phyloP scores from a whole-genome alignment of 768 basidiomycete species.

The Boletus subcaerulescens region DNA sequence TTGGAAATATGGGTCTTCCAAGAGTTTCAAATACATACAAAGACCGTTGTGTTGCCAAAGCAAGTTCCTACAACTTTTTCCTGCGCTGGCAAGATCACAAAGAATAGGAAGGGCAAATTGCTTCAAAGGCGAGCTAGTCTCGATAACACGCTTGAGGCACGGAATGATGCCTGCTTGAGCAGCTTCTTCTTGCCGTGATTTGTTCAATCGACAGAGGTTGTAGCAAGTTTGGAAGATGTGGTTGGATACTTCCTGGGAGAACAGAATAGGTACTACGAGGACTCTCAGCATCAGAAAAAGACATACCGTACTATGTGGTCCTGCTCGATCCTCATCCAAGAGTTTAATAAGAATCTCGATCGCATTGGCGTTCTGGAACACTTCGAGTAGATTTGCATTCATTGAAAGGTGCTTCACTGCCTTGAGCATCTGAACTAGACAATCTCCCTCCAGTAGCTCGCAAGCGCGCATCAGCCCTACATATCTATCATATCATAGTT shows the following conservation, averaged over 20 bases:
- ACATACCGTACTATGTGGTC: constrained; percentile 77
- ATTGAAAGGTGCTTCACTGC: constrained; percentile 96
- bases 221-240: constrained; percentile 97
- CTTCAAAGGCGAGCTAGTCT: constrained; percentile 86
- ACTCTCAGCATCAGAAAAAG: background rate
- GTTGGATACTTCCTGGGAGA: constrained; percentile 85
- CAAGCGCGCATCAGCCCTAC: constrained; percentile 85
- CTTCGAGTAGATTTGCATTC: constrained; percentile 85
- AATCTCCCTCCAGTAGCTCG: constrained; percentile 81
- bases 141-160: constrained; percentile 83
- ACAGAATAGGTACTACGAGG: background rate
- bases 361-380: constrained; percentile 93
- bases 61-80: constrained; percentile 85
- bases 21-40: constrained; percentile 67
- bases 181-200: constrained; percentile 93
- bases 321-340: constrained; percentile 75
- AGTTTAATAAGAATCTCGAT: constrained; percentile 88
- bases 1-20: constrained; percentile 89
- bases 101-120: constrained; percentile 97
- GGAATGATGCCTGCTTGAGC: constrained; percentile 95
- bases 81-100: constrained; percentile 93
- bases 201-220: constrained; percentile 93
- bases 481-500: constrained; percentile 1
- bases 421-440: constrained; percentile 86
- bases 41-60: constrained; percentile 96